Evolutionary conservation across 306 rosid genomes (phyloP).

Genomic region (Purshia tridentata): DNA sequence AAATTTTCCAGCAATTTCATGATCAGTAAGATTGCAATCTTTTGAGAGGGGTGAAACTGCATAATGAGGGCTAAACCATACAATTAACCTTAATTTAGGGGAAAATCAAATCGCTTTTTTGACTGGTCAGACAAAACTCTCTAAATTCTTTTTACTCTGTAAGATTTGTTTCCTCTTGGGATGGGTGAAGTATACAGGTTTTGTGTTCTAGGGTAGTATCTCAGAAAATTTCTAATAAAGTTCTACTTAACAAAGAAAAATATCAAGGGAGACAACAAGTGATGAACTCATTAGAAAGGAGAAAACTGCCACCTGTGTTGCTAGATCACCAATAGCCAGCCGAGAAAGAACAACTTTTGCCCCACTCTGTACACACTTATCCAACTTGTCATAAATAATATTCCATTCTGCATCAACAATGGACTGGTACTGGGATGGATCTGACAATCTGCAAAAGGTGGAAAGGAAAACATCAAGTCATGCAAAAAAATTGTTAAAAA

Average conservation of each 20-base stretch:
- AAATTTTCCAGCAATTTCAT: background rate
- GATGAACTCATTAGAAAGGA: conserved; percentile 11
- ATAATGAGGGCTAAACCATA: background rate
- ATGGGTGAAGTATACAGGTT: background rate
- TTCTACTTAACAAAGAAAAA: background rate
- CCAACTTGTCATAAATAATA: conserved; percentile 95
- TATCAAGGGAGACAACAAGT: background rate
- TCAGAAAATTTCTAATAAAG: background rate
- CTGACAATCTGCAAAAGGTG: conserved; percentile 68
- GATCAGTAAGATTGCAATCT: background rate
- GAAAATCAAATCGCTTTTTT: background rate
- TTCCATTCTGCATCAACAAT: conserved; percentile 99
- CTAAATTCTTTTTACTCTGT: background rate
- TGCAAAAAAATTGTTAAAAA: conserved; percentile 13
- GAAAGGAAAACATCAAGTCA: background rate
- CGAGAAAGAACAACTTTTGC: conserved; percentile 98
- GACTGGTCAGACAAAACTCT: background rate
- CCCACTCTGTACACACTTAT: conserved; percentile 89
- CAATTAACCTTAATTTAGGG: background rate
- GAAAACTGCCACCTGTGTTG: conserved; percentile 68
- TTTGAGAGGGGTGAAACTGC: background rate
- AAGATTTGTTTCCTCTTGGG: background rate
- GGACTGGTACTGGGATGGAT: conserved; percentile 94
- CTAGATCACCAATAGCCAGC: conserved; percentile 95
- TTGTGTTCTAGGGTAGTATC: background rate